phyloP scores from a whole-genome alignment of 2,329 filamentous ascomycete species.

The Fusarium praegraminearum region DNA sequence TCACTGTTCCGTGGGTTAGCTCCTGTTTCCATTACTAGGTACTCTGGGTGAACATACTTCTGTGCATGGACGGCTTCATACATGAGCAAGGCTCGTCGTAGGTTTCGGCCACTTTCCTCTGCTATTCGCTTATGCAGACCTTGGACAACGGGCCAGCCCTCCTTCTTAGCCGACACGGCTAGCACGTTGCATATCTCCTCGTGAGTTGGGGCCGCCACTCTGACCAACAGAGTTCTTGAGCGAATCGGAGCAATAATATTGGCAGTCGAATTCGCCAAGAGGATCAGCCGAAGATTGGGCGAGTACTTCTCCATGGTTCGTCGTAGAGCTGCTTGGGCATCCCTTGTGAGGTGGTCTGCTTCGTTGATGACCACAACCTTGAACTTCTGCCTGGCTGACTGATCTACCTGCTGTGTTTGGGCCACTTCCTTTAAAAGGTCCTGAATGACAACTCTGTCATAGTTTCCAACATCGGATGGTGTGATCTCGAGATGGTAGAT shows the following conservation, averaged over 20 bases:
- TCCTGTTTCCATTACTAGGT: not conserved
- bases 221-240: slow-evolving; percentile 88
- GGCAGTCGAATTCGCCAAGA: slow-evolving; percentile 94
- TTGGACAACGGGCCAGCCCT: slow-evolving; percentile 82
- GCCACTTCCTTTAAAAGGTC: slow-evolving; percentile 97
- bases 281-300: slow-evolving; percentile 89
- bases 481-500: slow-evolving; percentile 99
- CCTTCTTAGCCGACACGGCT: slow-evolving; percentile 76
- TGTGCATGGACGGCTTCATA: slow-evolving; percentile 97
- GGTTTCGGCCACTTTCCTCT: slow-evolving; percentile 88
- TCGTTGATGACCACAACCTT: slow-evolving; percentile 99
- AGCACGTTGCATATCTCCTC: slow-evolving; percentile 86
- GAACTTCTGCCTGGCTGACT: slow-evolving; percentile 89
- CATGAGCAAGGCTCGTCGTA: slow-evolving; percentile 92
- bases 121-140: slow-evolving; percentile 87
- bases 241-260: slow-evolving; percentile 99
- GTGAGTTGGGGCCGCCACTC: slow-evolving; percentile 89
- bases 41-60: slow-evolving; percentile 73
- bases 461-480: slow-evolving; percentile 94
- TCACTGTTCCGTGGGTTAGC: slow-evolving; percentile 70
- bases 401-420: slow-evolving; percentile 98
- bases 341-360: slow-evolving; percentile 91
- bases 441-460: slow-evolving; percentile 95
- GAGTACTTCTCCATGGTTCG: slow-evolving; percentile 99
- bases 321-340: slow-evolving; percentile 94